phyloP scores from a whole-genome alignment of 2,329 filamentous ascomycete genomes.

The Rutstroemia sp. region DNA sequence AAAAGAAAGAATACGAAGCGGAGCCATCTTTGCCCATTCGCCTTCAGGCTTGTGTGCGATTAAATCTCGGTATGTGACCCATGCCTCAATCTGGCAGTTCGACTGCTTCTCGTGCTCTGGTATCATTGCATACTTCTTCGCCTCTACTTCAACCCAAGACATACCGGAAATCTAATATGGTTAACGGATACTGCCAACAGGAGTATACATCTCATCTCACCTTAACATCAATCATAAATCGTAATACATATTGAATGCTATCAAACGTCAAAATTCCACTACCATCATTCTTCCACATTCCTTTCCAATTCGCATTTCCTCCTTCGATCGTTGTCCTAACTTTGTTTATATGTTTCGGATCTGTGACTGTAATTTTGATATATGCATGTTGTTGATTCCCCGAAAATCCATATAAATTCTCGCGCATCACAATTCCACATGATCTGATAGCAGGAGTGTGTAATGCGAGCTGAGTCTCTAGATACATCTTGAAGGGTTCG shows the following conservation, averaged over 20 bases:
- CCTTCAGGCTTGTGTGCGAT: conserved; percentile 83
- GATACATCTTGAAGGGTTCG: conserved; percentile 66
- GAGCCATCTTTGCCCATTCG: conserved; percentile 98
- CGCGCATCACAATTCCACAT: conserved; percentile 73
- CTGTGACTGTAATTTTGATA: conserved; percentile 85
- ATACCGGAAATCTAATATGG: conserved; percentile 83
- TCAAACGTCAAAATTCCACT: conserved; percentile 85
- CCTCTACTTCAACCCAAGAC: conserved; percentile 90
- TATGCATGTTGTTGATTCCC: conserved; percentile 89
- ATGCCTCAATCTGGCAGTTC: conserved; percentile 93
- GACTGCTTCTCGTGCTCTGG: conserved; percentile 64
- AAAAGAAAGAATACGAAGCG: conserved; percentile 85
- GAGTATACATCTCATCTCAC: conserved; percentile 35
- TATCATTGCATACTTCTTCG: conserved; percentile 65
- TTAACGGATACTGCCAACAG: conserved; percentile 7
- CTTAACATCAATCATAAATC: conserved; percentile 97
- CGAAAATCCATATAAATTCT: conserved; percentile 91
- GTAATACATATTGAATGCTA: conserved; percentile 87
- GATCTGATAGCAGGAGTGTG: conserved; percentile 69
- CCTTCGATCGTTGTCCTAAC: conserved; percentile 70
- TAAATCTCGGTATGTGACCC: conserved; percentile 73
- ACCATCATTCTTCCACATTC: conserved; percentile 68
- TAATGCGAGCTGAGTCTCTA: conserved; percentile 72
- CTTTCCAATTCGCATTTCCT: conserved; percentile 79
- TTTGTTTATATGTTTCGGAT: conserved; percentile 75